These are phyloP conservation scores for Colletotrichum falcatum DNA, from an alignment of 2,329 filamentous ascomycete genomes.

Conservation along the genomic window DNA sequence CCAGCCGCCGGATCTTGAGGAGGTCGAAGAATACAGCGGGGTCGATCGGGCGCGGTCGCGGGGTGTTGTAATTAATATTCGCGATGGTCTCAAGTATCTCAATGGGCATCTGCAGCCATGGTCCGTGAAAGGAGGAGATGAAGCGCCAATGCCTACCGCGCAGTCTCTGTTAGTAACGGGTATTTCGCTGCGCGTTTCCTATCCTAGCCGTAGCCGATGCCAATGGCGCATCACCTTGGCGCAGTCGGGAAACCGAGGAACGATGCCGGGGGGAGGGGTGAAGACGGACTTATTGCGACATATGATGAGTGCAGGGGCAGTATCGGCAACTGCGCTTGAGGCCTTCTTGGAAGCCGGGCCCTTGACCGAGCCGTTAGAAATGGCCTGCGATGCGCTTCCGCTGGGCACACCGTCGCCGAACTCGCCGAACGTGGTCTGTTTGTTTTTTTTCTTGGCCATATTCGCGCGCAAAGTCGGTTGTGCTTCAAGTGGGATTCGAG, in stretches of 20 bases:
- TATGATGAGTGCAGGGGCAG: slow-evolving; percentile 66
- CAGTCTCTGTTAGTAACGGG: slow-evolving; percentile 40
- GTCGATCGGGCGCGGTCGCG: slow-evolving; percentile 81
- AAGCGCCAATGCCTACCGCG: slow-evolving; percentile 80
- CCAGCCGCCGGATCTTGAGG: slow-evolving; percentile 81
- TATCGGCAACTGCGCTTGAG: slow-evolving; percentile 49
- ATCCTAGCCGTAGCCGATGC: background rate
- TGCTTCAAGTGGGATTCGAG: background rate
- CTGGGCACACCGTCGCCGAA: slow-evolving; percentile 42
- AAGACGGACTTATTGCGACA: slow-evolving; percentile 76
- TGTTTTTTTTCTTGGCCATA: slow-evolving; percentile 63
- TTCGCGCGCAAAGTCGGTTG: background rate
- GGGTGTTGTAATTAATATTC: slow-evolving; percentile 82
- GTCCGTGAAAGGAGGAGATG: slow-evolving; percentile 85
- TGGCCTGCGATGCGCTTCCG: slow-evolving; percentile 31
- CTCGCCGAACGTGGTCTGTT: slow-evolving; percentile 51
- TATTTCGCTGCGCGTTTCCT: background rate
- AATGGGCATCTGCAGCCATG: slow-evolving; percentile 83
- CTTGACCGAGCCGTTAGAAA: slow-evolving; percentile 19
- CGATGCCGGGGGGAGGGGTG: slow-evolving; percentile 6
- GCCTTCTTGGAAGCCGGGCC: slow-evolving; percentile 42
- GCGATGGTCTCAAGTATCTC: slow-evolving; percentile 84
- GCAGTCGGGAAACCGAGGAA: slow-evolving; percentile 4
- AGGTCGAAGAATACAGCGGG: slow-evolving; percentile 86
- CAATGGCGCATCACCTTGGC: background rate